Evolutionary conservation across 345 rosid species (phyloP), one percentile per base, ranked within the genome.

Genomic region (Arabis hirsuta): DNA sequence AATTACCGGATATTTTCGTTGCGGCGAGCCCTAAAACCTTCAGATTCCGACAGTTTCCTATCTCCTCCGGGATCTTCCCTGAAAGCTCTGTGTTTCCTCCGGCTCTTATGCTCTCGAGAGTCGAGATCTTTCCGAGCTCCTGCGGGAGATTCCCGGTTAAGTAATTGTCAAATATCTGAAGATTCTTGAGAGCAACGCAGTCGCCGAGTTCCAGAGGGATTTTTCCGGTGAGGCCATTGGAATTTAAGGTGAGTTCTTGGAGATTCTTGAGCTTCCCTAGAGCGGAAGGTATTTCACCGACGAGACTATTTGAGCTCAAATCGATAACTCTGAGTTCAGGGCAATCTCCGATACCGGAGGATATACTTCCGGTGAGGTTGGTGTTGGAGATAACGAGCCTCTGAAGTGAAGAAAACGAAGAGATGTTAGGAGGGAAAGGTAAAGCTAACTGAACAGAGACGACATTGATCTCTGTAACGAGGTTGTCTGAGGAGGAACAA

Each of bases 51-150:
- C 96, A 93, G 63, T 87, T 78, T 54, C 90, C 98, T 11, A 93
- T 73, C 84, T 84, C 88, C 5, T 81, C 79, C 0, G 96, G 98
- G 50, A 93, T 84, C 78, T 81, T 82, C 14, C 92, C 97, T 3
- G 85, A 74, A 34, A 93, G 82, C 74, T 86, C 86, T 65, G 85
- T 72, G 84, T 93, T 93, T 70, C 94, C 96, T 19, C 96, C 97
- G 2, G 92, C 88, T 26, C 98, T 84, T 24, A 93, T 63, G 19
- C 69, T 78, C 68, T 82, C 87, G 42, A 93, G 69, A 26, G 71
- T 72, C 10, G 52, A 75, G 65, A 93, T 82, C 36, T 80, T 85
- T 3, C 98, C 97, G 0, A 93, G 76, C 48, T 83, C 86, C 12
- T 39, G 63, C 0, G 94, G 94, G 38, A 93, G 81, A 32, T 72